Conservation (phyloP, 2,329 filamentous ascomycete genomes). For the Tetracladium maxilliforme region DNA sequence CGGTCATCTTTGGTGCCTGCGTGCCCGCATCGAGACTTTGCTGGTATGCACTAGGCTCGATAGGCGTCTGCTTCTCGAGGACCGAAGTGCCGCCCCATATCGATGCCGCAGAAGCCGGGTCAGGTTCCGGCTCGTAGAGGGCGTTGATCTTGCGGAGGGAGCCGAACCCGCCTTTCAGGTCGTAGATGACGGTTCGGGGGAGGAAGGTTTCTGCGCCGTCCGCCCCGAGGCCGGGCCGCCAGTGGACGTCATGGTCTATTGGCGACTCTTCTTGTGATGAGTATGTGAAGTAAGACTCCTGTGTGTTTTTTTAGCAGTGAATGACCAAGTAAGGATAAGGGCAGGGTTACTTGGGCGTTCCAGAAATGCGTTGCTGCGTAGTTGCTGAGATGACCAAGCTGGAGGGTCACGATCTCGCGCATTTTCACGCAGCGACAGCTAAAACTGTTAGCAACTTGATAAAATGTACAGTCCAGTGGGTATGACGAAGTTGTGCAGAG, state of each 20-base stretch:
- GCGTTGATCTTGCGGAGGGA: constrained; percentile 77
- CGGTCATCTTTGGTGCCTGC: constrained; percentile 45
- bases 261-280: constrained; percentile 47
- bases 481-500: too few relatives aligned
- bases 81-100: constrained; percentile 50
- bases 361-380: constrained; percentile 94
- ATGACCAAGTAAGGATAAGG: constrained; percentile 1
- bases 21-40: constrained; percentile 60
- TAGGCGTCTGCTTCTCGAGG: constrained; percentile 51
- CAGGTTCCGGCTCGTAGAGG: constrained; percentile 40
- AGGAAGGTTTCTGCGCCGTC: constrained; percentile 87
- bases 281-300: constrained; percentile 98
- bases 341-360: constrained; percentile 62
- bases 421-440: constrained; percentile 28
- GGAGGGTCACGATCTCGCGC: constrained; percentile 90
- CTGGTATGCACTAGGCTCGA: constrained; percentile 64
- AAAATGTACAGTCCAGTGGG: neutral
- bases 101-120: constrained; percentile 1
- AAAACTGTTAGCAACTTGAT: neutral
- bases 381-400: constrained; percentile 86
- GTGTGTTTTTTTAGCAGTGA: constrained; percentile 5
- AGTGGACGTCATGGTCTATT: constrained; percentile 77
- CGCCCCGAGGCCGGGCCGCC: constrained; percentile 65
- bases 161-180: constrained; percentile 87
- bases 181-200: constrained; percentile 83